A percentile compares a stretch with the other conserved stretches of the same genome.
These are phyloP conservation scores for Heterobasidion occidentale DNA, from an alignment of 1,284 basidiomycete species.

Conservation along the genomic window DNA sequence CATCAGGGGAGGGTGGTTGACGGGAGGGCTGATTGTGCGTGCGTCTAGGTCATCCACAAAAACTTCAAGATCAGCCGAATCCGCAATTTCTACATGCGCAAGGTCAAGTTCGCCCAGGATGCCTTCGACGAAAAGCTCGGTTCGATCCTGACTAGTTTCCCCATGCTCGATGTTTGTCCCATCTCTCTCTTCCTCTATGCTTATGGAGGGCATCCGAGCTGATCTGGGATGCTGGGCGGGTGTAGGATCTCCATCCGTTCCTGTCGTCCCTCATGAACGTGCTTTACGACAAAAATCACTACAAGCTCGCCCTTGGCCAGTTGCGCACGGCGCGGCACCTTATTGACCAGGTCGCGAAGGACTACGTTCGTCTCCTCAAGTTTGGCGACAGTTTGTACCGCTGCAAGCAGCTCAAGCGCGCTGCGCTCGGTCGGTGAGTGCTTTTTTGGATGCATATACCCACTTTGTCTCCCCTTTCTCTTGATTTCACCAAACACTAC, in stretches of 20 bases:
- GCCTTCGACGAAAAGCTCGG: constrained; percentile 95
- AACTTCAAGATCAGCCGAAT: constrained; percentile 99
- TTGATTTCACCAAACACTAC: too few relatives aligned
- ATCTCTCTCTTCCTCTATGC: not conserved
- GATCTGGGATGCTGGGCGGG: constrained; percentile 1
- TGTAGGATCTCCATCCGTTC: constrained; percentile 91
- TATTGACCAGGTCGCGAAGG: constrained; percentile 92
- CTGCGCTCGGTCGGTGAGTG: constrained; percentile 84
- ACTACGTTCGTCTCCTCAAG: constrained; percentile 91
- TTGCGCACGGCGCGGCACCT: constrained; percentile 89
- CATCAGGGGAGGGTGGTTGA: not conserved
- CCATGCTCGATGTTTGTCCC: constrained; percentile 82
- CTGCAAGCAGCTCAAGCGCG: constrained; percentile 94
- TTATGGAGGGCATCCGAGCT: not conserved
- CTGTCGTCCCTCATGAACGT: constrained; percentile 92
- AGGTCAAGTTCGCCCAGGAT: constrained; percentile 99
- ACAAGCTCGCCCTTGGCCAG: constrained; percentile 94
- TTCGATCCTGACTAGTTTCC: constrained; percentile 92
- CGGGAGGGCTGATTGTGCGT: not conserved
- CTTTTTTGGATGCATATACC: not conserved
- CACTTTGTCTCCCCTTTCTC: not conserved
- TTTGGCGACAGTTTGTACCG: constrained; percentile 95
- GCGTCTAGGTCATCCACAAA: constrained; percentile 81
- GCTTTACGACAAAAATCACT: constrained; percentile 97
- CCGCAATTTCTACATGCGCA: constrained; percentile 96